phyloP scores from a whole-genome alignment of 2,329 filamentous ascomycete species.

The Fonsecaea pedrosoi region DNA sequence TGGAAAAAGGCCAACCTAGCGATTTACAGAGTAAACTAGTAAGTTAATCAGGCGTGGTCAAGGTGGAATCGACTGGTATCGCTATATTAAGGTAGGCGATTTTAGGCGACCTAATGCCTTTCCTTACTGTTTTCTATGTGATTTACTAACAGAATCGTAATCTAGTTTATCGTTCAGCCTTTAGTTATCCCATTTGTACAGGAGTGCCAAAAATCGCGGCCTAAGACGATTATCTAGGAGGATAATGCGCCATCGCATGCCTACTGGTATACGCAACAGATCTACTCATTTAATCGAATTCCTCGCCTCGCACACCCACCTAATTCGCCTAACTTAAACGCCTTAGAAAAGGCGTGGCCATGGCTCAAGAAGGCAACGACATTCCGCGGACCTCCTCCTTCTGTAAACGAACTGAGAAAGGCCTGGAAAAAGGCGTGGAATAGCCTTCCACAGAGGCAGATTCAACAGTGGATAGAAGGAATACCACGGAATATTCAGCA shows the following conservation, averaged over 20 bases:
- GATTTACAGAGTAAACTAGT: conserved; percentile 30
- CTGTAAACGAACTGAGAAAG: background rate
- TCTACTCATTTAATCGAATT: conserved; percentile 24
- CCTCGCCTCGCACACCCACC: conserved; percentile 26
- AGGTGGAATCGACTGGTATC: conserved; percentile 38
- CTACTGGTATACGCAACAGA: conserved; percentile 9
- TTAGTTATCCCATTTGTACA: conserved; percentile 39
- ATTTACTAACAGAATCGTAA: conserved; percentile 3
- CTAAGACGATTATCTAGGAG: conserved; percentile 38
- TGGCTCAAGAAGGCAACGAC: conserved; percentile 38
- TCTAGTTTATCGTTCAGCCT: conserved; percentile 28
- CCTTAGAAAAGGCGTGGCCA: conserved; percentile 39
- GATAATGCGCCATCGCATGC: conserved; percentile 37
- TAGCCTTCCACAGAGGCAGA: conserved; percentile 12
- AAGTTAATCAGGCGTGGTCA: conserved; percentile 29
- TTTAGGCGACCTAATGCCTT: background rate
- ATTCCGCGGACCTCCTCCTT: conserved; percentile 17
- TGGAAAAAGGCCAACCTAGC: conserved; percentile 30
- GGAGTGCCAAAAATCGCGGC: conserved; percentile 26
- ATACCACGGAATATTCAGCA: conserved; percentile 38
- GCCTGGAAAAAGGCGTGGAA: conserved; percentile 1
- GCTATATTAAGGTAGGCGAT: conserved; percentile 29
- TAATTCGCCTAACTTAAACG: conserved; percentile 40
- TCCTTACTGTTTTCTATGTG: conserved; percentile 7
- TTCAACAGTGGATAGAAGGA: conserved; percentile 38